phyloP scores from a whole-genome alignment of 2,329 filamentous ascomycete species.

The Penicillium sp. region DNA sequence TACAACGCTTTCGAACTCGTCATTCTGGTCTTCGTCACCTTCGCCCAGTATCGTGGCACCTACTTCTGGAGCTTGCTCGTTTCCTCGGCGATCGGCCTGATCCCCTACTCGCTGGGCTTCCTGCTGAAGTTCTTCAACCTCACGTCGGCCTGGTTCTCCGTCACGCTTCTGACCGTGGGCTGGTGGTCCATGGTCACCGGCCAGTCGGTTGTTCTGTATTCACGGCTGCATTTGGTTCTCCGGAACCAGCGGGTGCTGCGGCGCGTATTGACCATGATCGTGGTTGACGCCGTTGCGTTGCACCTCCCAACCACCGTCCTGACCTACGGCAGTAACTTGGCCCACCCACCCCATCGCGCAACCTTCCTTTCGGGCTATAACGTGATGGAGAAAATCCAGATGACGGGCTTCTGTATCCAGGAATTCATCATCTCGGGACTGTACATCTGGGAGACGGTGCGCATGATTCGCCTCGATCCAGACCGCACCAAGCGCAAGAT shows the following conservation, averaged over 20 bases:
- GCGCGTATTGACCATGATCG: slow-evolving; percentile 48
- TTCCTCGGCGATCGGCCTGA: slow-evolving; percentile 44
- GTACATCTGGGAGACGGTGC: slow-evolving; percentile 55
- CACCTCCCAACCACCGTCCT: slow-evolving; percentile 49
- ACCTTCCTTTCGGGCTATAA: slow-evolving; percentile 41
- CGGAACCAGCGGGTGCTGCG: slow-evolving; percentile 40
- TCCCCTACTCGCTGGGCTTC: slow-evolving; percentile 48
- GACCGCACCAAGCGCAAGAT: slow-evolving; percentile 45
- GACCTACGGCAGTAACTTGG: slow-evolving; percentile 45
- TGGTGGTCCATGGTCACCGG: slow-evolving; percentile 52
- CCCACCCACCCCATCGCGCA: slow-evolving; percentile 2
- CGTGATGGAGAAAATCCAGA: slow-evolving; percentile 55
- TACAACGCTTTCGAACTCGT: slow-evolving; percentile 52
- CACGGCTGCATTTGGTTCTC: slow-evolving; percentile 49
- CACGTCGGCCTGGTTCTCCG: slow-evolving; percentile 36
- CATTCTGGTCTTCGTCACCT: slow-evolving; percentile 50
- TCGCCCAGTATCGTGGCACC: slow-evolving; percentile 46
- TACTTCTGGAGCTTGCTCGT: slow-evolving; percentile 53
- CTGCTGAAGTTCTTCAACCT: slow-evolving; percentile 48
- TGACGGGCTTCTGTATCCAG: slow-evolving; percentile 57
- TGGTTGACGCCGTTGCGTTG: slow-evolving; percentile 44
- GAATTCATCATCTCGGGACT: slow-evolving; percentile 54
- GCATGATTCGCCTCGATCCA: slow-evolving; percentile 49
- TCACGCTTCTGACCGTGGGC: slow-evolving; percentile 46
- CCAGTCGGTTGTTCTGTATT: slow-evolving; percentile 51